A percentile compares a stretch with the other conserved stretches of the same genome.
Conservation (phyloP, 352 stramenopile species). For the Globisporangium cystogenes region DNA sequence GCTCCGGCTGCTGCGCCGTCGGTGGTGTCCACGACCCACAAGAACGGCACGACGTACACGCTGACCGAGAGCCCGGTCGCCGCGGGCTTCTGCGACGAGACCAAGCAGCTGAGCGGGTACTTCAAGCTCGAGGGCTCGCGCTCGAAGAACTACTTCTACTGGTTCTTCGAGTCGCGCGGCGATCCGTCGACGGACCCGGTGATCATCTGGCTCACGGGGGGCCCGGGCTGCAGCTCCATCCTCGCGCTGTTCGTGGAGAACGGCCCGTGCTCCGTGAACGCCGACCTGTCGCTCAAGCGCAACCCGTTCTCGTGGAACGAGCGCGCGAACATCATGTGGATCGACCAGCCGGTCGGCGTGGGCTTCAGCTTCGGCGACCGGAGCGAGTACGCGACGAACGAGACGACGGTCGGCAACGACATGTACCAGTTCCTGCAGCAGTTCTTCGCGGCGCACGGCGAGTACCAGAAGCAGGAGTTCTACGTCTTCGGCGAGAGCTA, state of each 20-base stretch:
- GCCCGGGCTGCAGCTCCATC: conserved; percentile 92
- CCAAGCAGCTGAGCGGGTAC: conserved; percentile 78
- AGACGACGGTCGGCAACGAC: conserved; percentile 52
- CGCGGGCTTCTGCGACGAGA: conserved; percentile 63
- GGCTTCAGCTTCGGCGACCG: conserved; percentile 55
- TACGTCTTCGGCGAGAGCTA: conserved; percentile 71
- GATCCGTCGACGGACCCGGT: conserved; percentile 86
- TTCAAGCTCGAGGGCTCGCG: conserved; percentile 78
- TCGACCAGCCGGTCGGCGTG: conserved; percentile 61
- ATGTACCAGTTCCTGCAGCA: conserved; percentile 73
- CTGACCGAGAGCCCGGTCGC: conserved; percentile 54
- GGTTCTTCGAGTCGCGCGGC: conserved; percentile 93
- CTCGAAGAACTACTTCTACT: conserved; percentile 96
- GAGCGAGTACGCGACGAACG: conserved; percentile 36
- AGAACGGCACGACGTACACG: conserved; percentile 29
- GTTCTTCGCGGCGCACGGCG: conserved; percentile 48
- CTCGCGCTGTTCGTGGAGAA: conserved; percentile 95
- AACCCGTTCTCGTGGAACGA: conserved; percentile 66
- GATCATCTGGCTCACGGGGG: conserved; percentile 97
- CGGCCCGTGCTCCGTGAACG: conserved; percentile 92
- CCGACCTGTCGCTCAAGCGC: conserved; percentile 80
- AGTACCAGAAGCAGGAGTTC: conserved; percentile 39
- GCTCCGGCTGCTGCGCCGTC: too few relatives aligned
- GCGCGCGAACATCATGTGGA: conserved; percentile 65
- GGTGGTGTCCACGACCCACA: too few relatives aligned